Conservation (phyloP, 2,329 filamentous ascomycete genomes). For the Fusarium brevicatenulatum region DNA sequence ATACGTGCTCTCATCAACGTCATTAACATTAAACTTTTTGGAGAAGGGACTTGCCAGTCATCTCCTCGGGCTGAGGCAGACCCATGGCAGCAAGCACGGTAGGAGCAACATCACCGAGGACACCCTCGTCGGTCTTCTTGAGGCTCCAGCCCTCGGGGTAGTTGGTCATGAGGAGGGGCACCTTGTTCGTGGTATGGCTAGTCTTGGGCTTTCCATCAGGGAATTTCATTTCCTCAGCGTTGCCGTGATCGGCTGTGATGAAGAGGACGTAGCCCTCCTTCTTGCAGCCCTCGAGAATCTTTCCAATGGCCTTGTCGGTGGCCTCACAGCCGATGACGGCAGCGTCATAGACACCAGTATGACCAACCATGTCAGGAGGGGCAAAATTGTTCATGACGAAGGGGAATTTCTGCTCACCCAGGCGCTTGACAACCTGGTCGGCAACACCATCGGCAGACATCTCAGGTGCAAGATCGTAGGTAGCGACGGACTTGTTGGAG, state of each 20-base stretch:
- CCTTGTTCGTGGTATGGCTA: constrained; percentile 96
- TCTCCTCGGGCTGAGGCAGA: constrained; percentile 87
- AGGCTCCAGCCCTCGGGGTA: constrained; percentile 89
- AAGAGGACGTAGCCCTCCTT: constrained; percentile 93
- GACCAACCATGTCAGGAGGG: constrained; percentile 98
- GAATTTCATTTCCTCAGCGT: constrained; percentile 99
- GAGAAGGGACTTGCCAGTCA: constrained; percentile 88
- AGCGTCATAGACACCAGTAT: constrained; percentile 97
- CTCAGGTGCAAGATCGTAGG: constrained; percentile 93
- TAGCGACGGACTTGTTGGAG: constrained; percentile 88
- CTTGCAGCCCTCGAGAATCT: constrained; percentile 93
- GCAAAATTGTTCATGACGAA: constrained; percentile 99
- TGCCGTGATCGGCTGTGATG: constrained; percentile 96
- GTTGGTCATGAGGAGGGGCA: constrained; percentile 98
- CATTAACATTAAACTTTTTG: constrained; percentile 68
- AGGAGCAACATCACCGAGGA: constrained; percentile 97
- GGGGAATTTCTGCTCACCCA: constrained; percentile 86
- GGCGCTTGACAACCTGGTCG: constrained; percentile 87
- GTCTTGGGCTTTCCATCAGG: constrained; percentile 96
- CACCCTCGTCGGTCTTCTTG: constrained; percentile 78
- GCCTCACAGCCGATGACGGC: constrained; percentile 85
- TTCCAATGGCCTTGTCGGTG: constrained; percentile 93
- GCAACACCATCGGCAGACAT: constrained; percentile 95
- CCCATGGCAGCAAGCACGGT: constrained; percentile 93
- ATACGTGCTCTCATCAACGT: constrained; percentile 2